Evolutionary conservation across 768 basidiomycete genomes (phyloP).

Genomic region (Amanita rubescens): DNA sequence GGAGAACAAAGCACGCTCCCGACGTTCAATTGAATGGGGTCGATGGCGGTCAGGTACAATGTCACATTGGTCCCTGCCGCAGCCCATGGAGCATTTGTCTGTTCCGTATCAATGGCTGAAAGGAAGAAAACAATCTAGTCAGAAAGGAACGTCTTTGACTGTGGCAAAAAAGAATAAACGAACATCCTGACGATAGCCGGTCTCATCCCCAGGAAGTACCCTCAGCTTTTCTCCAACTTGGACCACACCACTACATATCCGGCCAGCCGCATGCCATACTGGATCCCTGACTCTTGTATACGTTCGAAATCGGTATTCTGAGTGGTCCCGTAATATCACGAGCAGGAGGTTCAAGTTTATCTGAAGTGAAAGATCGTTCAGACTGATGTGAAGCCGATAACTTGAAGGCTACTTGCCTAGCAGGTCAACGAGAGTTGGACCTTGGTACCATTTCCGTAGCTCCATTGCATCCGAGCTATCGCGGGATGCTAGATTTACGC

Average conservation of each 20-base stretch:
- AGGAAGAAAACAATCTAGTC: not conserved
- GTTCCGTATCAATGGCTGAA: constrained; percentile 81
- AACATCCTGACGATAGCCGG: constrained; percentile 69
- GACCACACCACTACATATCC: constrained; percentile 80
- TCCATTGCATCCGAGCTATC: constrained; percentile 37
- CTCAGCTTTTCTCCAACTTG: constrained; percentile 88
- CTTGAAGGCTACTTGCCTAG: constrained; percentile 48
- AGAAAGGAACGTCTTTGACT: not conserved
- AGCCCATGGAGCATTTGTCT: constrained; percentile 74
- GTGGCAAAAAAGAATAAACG: not conserved
- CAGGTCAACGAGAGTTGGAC: constrained; percentile 76
- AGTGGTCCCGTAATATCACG: constrained; percentile 72
- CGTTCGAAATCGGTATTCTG: constrained; percentile 88
- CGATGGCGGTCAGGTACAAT: constrained; percentile 74
- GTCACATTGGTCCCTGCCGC: constrained; percentile 88
- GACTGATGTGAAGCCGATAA: not conserved
- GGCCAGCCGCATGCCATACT: constrained; percentile 74
- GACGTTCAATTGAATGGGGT: constrained; percentile 78
- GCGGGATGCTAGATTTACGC: constrained; percentile 66
- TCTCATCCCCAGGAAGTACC: constrained; percentile 90
- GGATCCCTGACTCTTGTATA: constrained; percentile 84
- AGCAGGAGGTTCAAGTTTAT: constrained; percentile 71
- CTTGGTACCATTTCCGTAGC: constrained; percentile 73
- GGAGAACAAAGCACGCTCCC: constrained; percentile 86
- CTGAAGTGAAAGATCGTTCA: too few relatives aligned